Evolutionary conservation across 768 basidiomycete genomes (phyloP).

Genomic region (Tremella fuciformis): DNA sequence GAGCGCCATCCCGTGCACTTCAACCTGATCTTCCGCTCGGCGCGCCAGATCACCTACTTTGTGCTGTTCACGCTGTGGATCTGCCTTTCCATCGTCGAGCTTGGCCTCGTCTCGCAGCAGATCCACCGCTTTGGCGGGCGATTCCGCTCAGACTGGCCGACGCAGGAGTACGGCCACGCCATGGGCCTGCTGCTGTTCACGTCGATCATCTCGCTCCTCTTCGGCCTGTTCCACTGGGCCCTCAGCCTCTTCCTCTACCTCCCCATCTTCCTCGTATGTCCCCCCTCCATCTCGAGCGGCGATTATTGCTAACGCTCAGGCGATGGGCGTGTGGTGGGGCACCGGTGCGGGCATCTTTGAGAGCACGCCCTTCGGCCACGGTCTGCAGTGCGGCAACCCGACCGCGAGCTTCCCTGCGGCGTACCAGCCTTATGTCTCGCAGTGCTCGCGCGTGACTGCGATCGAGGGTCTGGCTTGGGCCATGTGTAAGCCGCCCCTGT

Average conservation of each 20-base stretch:
- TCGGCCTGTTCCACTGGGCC: constrained; percentile 37
- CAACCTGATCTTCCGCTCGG: constrained; percentile 23
- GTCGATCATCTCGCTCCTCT: constrained; percentile 26
- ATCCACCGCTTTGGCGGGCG: constrained; percentile 33
- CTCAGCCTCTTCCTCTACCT: constrained; percentile 21
- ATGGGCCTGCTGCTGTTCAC: constrained; percentile 34
- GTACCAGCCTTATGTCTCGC: constrained; percentile 21
- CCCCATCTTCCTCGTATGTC: constrained; percentile 32
- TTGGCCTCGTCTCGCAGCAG: constrained; percentile 41
- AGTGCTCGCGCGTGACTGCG: constrained; percentile 30
- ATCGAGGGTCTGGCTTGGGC: constrained; percentile 42
- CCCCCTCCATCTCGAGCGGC: constrained; percentile 1
- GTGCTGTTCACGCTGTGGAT: constrained; percentile 36
- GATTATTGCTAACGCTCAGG: constrained; percentile 1
- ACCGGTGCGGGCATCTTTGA: constrained; percentile 39
- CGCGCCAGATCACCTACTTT: constrained; percentile 29
- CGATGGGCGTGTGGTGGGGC: constrained; percentile 32
- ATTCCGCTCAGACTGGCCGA: constrained; percentile 21
- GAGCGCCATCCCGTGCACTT: not conserved
- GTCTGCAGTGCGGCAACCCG: constrained; percentile 33
- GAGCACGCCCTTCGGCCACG: constrained; percentile 38
- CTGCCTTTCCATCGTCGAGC: constrained; percentile 24
- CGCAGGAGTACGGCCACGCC: constrained; percentile 26
- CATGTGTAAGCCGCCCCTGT: constrained; percentile 32
- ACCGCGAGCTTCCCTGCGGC: constrained; percentile 21